phyloP scores from a whole-genome alignment of 371 early-diverging fungal species.

The Syncephalastrum monosporum region DNA sequence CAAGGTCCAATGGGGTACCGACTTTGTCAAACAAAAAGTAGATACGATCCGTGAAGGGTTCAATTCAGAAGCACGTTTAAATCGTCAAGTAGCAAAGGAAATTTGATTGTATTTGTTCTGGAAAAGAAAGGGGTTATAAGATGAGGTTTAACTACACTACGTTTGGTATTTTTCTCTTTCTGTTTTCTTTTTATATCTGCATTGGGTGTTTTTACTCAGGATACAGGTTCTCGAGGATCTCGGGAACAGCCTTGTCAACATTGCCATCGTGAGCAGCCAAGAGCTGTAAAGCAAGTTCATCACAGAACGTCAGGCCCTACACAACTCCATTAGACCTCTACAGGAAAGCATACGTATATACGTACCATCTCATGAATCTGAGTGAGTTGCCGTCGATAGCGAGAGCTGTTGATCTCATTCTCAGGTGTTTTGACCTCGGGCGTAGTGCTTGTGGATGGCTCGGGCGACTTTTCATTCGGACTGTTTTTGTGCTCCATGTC shows the following conservation, averaged over 20 bases:
- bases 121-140: not conserved
- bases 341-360: too few species aligned
- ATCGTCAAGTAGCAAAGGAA: slow-evolving; percentile 34
- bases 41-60: slow-evolving; percentile 34
- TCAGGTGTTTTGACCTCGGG: not conserved
- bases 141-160: not conserved
- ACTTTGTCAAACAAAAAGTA: slow-evolving; percentile 33
- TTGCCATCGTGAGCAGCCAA: slow-evolving; percentile 24
- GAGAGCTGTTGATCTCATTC: not conserved
- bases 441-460: not conserved
- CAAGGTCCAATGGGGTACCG: slow-evolving; percentile 32
- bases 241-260: slow-evolving; percentile 28
- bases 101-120: slow-evolving; percentile 7
- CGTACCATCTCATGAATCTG: slow-evolving; percentile 44
- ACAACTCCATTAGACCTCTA: not conserved
- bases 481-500: not conserved
- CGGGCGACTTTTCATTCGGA: slow-evolving; percentile 5
- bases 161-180: not conserved
- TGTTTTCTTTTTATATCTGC: not conserved
- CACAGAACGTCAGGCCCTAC: slow-evolving; percentile 35
- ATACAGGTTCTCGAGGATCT: slow-evolving; percentile 28
- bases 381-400: slow-evolving; percentile 17
- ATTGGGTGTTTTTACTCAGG: slow-evolving; percentile 11
- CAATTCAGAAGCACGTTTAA: slow-evolving; percentile 37
- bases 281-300: slow-evolving; percentile 28